Percentiles rank a stretch among this genome's conserved stretches.
Conservation (phyloP, 495 filamentous ascomycete genomes). For the Glarea lozoyensis region DNA sequence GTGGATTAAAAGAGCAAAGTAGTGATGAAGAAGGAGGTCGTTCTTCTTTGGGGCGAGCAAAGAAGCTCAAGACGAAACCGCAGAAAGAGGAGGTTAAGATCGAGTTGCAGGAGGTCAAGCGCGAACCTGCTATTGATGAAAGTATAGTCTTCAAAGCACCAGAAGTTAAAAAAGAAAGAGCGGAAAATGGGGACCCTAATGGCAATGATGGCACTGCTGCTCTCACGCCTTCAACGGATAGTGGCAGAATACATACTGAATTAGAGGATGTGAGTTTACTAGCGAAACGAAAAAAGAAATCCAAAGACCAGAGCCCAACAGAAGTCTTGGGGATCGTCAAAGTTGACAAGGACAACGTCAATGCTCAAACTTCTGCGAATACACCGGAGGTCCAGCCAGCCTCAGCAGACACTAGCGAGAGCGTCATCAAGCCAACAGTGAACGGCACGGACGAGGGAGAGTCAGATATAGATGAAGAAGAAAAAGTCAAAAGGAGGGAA, state of each 20-base stretch:
- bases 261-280: too few relatives aligned
- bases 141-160: background rate
- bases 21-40: constrained; percentile 46
- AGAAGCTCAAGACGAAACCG: constrained; percentile 23
- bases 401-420: background rate
- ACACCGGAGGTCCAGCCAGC: background rate
- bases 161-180: background rate
- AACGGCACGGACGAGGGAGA: background rate
- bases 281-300: background rate
- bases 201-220: background rate
- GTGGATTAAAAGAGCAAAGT: constrained; percentile 18
- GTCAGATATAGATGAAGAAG: background rate
- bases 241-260: background rate
- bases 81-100: background rate
- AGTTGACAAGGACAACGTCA: background rate
- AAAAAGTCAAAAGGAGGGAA: constrained; percentile 2
- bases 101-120: background rate
- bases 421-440: background rate
- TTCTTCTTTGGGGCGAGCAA: constrained; percentile 40
- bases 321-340: background rate
- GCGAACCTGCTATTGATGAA: background rate
- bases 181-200: background rate
- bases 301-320: background rate
- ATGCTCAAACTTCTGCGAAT: background rate
- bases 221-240: background rate